Base-by-base conservation (phyloP, 2,329 filamentous ascomycete genomes). In the Incumbomyces lentus region DNA sequence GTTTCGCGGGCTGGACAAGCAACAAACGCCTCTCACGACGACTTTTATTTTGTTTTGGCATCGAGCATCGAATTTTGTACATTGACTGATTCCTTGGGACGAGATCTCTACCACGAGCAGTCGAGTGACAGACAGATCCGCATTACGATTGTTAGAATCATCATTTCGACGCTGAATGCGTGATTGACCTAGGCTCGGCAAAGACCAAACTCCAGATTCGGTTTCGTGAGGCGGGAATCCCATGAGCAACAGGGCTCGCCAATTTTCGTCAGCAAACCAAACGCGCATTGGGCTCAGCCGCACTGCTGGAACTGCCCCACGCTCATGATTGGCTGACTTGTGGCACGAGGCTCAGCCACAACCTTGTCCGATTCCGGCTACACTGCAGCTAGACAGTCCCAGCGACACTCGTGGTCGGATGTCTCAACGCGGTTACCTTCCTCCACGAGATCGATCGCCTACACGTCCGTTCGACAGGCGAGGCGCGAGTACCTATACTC, bases 401-500 rank as follows among this genome's bases (percentile, higher is more conserved):
- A 31, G 41, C 13, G 14, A 10, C 31, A 35, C 31, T 44, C 10
- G 17, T 40, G 35, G 22, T 46, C 43, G 38, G 34, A 50, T 51
- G 45, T 54, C 54, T 40, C 56, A 55, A 42, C 47, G 55, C 47
- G 56, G 55, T 65, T 82, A 78, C 53, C 74, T 79, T 61, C 83
- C 75, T 57, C 73, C 76, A 51, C 73, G 82, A 59, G 82, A 86
- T 59, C 75, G 84, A 55, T 86, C 82, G 19, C 55, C 55, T 41
- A 78, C 79, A 55, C 76, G 81, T 49, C 86, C 86, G 58, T 72
- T 73, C 53, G 84, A 89, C 60, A 76, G 83, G 51, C 78, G 86
- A 47, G 78, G 82, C 42, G 81, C 80, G n/a, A 77, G 73, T 2
- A 70, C 72, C 44, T 78, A 81, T 57, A 69, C 68, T 40, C 33